A percentile compares a stretch with the other conserved stretches of the same genome.
Conservation (phyloP, 1,139 yeast genomes). For the Sugiyamaella japonica region DNA sequence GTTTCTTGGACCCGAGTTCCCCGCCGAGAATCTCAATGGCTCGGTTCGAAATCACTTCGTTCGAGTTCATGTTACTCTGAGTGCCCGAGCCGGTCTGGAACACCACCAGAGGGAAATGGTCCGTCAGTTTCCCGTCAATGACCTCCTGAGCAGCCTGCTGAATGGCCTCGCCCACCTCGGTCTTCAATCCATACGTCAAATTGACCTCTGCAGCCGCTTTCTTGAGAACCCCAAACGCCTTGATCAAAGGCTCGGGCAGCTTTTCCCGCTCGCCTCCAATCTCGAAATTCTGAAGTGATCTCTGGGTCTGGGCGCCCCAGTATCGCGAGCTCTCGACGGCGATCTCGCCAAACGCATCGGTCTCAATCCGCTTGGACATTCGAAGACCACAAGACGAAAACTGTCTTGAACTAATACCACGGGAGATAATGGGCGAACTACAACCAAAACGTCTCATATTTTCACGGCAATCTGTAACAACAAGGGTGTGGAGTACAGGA, state of each 20-base stretch:
- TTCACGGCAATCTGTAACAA: neutral
- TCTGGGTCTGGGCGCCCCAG: conserved; percentile 99
- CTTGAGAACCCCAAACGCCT: conserved; percentile 90
- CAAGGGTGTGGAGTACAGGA: no score
- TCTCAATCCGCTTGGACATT: conserved; percentile 63
- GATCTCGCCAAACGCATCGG: conserved; percentile 96
- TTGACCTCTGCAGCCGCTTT: conserved; percentile 95
- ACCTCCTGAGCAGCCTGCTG: conserved; percentile 96
- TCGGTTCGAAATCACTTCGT: conserved; percentile 96
- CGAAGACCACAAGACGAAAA: conserved; percentile 24
- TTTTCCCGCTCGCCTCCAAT: conserved; percentile 90
- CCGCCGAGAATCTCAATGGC: conserved; percentile 97
- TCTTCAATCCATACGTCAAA: conserved; percentile 80
- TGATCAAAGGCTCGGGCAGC: conserved; percentile 88
- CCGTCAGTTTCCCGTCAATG: conserved; percentile 83
- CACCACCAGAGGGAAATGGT: conserved; percentile 95
- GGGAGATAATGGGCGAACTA: neutral
- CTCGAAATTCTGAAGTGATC: conserved; percentile 82
- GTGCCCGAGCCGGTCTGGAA: conserved; percentile 99
- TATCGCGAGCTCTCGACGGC: conserved; percentile 82
- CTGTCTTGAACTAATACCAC: conserved; percentile 9
- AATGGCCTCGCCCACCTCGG: conserved; percentile 79
- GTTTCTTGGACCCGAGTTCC: conserved; percentile 80
- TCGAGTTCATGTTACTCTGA: conserved; percentile 98
- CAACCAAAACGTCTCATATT: conserved; percentile 14